Percentiles rank a stretch among this genome's conserved stretches.
Evolutionary conservation across 2,329 filamentous ascomycete genomes (phyloP).

Genomic region (Epichloe uncinata): DNA sequence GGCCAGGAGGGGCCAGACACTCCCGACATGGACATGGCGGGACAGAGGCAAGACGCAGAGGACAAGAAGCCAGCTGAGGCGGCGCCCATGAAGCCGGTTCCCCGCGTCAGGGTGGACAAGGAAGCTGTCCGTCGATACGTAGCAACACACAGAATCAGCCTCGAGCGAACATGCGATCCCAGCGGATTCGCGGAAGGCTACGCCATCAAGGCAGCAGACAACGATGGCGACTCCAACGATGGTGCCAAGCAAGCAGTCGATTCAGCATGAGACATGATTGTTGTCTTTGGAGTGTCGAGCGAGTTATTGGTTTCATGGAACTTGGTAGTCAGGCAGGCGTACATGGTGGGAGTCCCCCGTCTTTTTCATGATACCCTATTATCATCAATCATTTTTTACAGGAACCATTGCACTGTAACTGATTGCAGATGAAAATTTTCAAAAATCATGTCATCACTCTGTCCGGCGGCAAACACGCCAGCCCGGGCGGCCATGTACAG

Average conservation of each 20-base stretch:
- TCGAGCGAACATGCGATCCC: slow-evolving; percentile 56
- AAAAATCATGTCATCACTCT: no score
- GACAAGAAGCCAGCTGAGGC: slow-evolving; percentile 2
- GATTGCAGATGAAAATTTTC: no score
- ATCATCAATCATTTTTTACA: no score
- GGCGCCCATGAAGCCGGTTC: slow-evolving; percentile 19
- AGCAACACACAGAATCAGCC: slow-evolving; percentile 43
- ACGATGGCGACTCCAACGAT: slow-evolving; percentile 20
- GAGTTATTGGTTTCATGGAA: no score
- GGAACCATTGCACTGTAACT: no score
- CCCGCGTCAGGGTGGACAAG: slow-evolving; percentile 39
- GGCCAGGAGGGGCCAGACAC: neutral
- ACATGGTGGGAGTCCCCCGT: no score
- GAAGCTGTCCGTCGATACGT: slow-evolving; percentile 53
- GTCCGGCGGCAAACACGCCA: no score
- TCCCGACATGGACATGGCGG: neutral
- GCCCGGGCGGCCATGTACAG: no score
- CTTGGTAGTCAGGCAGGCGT: no score
- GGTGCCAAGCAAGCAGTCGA: slow-evolving; percentile 11
- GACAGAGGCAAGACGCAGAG: neutral
- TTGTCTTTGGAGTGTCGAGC: no score
- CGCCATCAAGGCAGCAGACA: slow-evolving; percentile 31
- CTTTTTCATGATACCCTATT: no score
- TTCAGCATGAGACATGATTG: neutral
- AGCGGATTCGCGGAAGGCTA: slow-evolving; percentile 62